Base-by-base conservation (phyloP, 208 protist genomes). In the Trypanosoma conorhini region DNA sequence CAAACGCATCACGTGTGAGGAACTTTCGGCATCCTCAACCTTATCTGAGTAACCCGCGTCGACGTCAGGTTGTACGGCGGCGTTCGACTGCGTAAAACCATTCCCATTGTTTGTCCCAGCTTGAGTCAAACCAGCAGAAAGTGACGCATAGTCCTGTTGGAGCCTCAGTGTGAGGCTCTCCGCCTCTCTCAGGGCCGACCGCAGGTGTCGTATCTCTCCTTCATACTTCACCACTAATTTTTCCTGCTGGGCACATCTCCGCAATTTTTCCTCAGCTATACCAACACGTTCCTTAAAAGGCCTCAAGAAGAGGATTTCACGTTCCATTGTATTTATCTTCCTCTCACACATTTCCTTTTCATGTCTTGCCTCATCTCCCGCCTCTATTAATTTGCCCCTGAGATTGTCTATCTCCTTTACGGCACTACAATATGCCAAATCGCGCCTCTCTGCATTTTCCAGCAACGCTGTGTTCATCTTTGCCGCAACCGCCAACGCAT, bases 371-470 rank as follows among this genome's bases (percentile, higher is more conserved):
- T 64, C 46, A 46, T 42, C 56, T 22, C 26, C 64, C 13, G 26
- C 24, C 30, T 42, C 44, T 21, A 30, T 44, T 26, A 71, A 24
- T 42, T 64, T 56, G 2, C 26, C 54, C 40, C 57, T 38, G 31
- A 71, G 67, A 21, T 51, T 57, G n/a, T 71, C 57, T 26, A 71
- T 57, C 30, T 71, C 57, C 44, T 46, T 57, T 15, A 64, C 38
- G 19, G 67, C 57, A 57, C 17, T 30, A 57, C 8, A 54, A 56
- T 71, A 64, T 7, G 57, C 44, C 31, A 40, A n/a, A 50, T 71
- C 67, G n/a, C 46, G 67, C 17, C 26, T 62, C 40, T 62, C 35
- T 33, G 67, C 44, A 62, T 62, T 71, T 71, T 71, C 56, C 26
- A 64, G 55, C n/a, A 70, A 51, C 51, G 54, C 33, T 38, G 21